Percentiles rank a stretch among this genome's conserved stretches.
These are phyloP conservation scores for Podaxis sp. DNA, from an alignment of 768 basidiomycete genomes.

Conservation along the genomic window DNA sequence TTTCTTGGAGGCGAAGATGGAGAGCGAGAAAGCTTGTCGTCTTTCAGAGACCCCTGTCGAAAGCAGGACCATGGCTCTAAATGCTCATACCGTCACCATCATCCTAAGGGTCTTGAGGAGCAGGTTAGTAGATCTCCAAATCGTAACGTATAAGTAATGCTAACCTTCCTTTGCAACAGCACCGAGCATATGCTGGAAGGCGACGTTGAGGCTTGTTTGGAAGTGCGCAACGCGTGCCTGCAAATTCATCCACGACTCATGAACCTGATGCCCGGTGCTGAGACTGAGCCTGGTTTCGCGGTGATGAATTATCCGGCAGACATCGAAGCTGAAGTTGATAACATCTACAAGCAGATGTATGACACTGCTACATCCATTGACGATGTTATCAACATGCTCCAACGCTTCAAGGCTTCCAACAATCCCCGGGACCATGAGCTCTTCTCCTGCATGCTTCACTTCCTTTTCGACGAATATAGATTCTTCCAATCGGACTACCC, in stretches of 20 bases:
- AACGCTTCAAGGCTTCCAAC: slow-evolving; percentile 79
- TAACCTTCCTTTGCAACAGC: slow-evolving; percentile 34
- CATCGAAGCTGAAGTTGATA: slow-evolving; percentile 90
- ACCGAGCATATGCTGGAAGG: slow-evolving; percentile 71
- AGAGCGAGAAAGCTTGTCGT: slow-evolving; percentile 76
- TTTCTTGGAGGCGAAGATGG: slow-evolving; percentile 92
- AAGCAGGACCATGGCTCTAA: slow-evolving; percentile 82
- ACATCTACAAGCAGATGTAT: slow-evolving; percentile 98
- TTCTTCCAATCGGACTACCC: slow-evolving; percentile 98
- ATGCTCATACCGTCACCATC: slow-evolving; percentile 85
- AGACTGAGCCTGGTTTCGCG: slow-evolving; percentile 87
- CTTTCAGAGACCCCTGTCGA: slow-evolving; percentile 79
- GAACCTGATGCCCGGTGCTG: slow-evolving; percentile 84
- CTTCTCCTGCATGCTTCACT: slow-evolving; percentile 99
- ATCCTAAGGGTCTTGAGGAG: slow-evolving; percentile 88
- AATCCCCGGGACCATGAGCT: slow-evolving; percentile 90
- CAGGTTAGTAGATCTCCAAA: slow-evolving; percentile 49
- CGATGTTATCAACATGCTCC: slow-evolving; percentile 87
- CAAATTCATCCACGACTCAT: slow-evolving; percentile 96
- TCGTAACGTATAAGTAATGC: neutral
- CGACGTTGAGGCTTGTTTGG: slow-evolving; percentile 84
- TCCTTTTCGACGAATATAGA: slow-evolving; percentile 99
- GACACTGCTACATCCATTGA: slow-evolving; percentile 93
- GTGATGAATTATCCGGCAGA: slow-evolving; percentile 88
- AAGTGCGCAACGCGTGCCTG: slow-evolving; percentile 89